A percentile compares a stretch with the other conserved stretches of the same genome.
Evolutionary conservation across 805 yeast genomes (phyloP).

Genomic region (Schwanniomyces vanrijiae): DNA sequence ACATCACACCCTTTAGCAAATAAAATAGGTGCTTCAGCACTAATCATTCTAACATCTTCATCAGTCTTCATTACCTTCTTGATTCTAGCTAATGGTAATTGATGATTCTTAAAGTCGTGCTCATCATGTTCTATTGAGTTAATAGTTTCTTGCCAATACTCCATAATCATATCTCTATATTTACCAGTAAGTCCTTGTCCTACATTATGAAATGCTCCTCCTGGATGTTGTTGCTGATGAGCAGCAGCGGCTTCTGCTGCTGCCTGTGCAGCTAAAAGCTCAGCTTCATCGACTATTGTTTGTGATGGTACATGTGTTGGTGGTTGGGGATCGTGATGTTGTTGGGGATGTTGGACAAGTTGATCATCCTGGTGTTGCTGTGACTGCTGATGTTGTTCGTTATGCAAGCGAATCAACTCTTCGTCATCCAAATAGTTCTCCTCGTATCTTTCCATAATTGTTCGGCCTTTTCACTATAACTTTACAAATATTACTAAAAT

Average conservation of each 20-base stretch:
- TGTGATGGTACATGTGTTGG: conserved; percentile 10
- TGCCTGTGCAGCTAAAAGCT: conserved; percentile 44
- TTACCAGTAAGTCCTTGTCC: conserved; percentile 88
- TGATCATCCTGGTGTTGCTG: conserved; percentile 3
- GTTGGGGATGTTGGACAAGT: conserved; percentile 1
- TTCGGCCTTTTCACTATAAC: not conserved
- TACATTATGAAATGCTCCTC: conserved; percentile 80
- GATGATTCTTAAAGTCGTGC: conserved; percentile 92
- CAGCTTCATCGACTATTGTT: conserved; percentile 40
- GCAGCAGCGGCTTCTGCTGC: conserved; percentile 50
- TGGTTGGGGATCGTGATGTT: not conserved
- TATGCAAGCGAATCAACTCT: conserved; percentile 19
- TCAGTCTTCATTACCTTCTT: conserved; percentile 98
- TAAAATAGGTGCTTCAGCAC: conserved; percentile 96
- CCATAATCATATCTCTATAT: conserved; percentile 86
- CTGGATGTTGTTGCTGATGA: conserved; percentile 46
- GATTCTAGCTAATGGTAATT: conserved; percentile 91
- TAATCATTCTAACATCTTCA: conserved; percentile 94
- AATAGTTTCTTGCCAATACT: conserved; percentile 96
- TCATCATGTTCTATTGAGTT: conserved; percentile 84
- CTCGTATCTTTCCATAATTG: conserved; percentile 25
- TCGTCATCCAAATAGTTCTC: conserved; percentile 30
- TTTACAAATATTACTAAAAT: not conserved
- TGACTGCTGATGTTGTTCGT: conserved; percentile 12
- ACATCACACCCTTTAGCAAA: conserved; percentile 98